These are phyloP conservation scores for Aureobasidium sp. DNA, from an alignment of 2,329 filamentous ascomycete species.

Conservation along the genomic window DNA sequence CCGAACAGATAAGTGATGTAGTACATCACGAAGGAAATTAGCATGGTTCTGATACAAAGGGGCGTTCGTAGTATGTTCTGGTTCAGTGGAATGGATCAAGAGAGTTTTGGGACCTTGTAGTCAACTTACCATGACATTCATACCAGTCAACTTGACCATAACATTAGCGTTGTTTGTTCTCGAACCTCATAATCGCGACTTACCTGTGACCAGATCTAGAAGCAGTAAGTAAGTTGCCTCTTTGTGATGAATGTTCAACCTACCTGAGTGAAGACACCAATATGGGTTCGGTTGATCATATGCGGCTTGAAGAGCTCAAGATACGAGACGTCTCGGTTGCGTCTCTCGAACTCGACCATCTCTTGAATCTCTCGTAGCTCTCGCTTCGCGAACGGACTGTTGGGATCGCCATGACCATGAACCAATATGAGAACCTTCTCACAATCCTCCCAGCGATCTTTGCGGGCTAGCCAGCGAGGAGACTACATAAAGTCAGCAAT, in stretches of 20 bases:
- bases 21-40: constrained; percentile 24
- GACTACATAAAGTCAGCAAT: constrained; percentile 36
- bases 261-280: constrained; percentile 69
- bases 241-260: constrained; percentile 48
- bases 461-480: constrained; percentile 39
- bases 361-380: constrained; percentile 68
- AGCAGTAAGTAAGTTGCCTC: neutral
- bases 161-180: neutral
- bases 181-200: neutral
- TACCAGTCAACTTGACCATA: neutral
- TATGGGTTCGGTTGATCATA: constrained; percentile 66
- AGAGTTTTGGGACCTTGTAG: neutral
- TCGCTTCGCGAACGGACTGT: constrained; percentile 49
- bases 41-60: too few species aligned
- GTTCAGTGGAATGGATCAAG: too few species aligned
- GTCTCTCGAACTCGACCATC: constrained; percentile 61
- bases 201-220: neutral
- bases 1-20: constrained; percentile 54
- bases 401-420: constrained; percentile 32
- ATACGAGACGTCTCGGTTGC: constrained; percentile 62
- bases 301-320: constrained; percentile 63
- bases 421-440: constrained; percentile 35
- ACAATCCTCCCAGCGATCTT: constrained; percentile 40
- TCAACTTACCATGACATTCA: neutral
- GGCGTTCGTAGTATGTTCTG: too few species aligned